phyloP scores from a whole-genome alignment of 116 monocot genomes.

The Thalassia testudinum region DNA sequence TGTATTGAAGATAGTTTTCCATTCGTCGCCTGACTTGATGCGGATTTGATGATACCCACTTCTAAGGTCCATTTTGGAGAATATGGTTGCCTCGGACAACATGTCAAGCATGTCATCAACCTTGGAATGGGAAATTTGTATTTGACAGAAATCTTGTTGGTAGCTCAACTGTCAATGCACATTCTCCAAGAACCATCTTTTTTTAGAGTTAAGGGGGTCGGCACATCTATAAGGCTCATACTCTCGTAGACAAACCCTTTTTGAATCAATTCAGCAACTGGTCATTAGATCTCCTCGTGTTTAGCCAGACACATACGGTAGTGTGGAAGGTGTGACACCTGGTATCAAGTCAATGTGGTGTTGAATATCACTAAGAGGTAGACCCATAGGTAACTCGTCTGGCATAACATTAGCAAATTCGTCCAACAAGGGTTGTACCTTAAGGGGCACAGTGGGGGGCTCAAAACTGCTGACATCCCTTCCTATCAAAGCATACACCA shows the following conservation, averaged over 20 bases:
- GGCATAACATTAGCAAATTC: too few species aligned
- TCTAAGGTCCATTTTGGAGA: slow-evolving; percentile 7
- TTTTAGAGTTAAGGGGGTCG: not conserved
- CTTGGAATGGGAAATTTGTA: too few species aligned
- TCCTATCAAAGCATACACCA: too few species aligned
- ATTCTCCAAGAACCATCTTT: not conserved
- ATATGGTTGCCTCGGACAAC: not conserved
- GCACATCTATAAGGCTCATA: not conserved
- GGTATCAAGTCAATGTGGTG: not conserved
- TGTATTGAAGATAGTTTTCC: slow-evolving; percentile 11
- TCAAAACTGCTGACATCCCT: too few species aligned
- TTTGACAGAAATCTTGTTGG: not conserved
- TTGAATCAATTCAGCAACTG: too few species aligned
- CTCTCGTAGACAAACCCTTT: not conserved
- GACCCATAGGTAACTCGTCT: too few species aligned
- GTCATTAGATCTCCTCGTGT: too few species aligned
- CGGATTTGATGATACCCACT: slow-evolving; percentile 4
- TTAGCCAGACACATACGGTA: too few species aligned
- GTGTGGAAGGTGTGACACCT: too few species aligned
- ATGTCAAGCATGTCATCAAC: slow-evolving; percentile 7
- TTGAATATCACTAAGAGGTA: not conserved
- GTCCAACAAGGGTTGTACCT: too few species aligned
- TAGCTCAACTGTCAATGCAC: not conserved
- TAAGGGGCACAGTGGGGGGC: too few species aligned
- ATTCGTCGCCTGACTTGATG: not conserved